Evolutionary conservation across 805 yeast genomes (phyloP), one percentile per base, ranked within the genome.

Genomic region (Teunomyces atbi): DNA sequence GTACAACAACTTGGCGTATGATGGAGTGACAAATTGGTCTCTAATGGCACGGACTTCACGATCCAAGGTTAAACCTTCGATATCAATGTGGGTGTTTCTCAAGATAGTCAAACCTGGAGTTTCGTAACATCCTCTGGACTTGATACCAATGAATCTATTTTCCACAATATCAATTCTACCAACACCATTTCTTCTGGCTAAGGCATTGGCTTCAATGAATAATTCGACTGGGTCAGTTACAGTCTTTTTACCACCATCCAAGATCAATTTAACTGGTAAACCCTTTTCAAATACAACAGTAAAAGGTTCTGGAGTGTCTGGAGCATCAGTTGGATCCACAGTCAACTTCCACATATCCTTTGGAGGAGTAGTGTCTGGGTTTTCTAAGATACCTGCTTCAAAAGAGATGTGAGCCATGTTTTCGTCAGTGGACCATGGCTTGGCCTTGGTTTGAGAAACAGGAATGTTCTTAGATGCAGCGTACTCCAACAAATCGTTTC

Each of bases 401-500:
- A 88, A 94, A 33, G 98, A 92, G 69, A 94, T 94, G 74, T 94
- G 99, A 40, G 98, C 99, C 83, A 92, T 77, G 81, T 94, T 94
- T 77, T 94, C 99, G 69, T 94, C 99, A 48, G 99, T 94, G 30
- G 98, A 91, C 99, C 99, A 94, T 59, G 99, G 99, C 78, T 94
- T 94, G 55, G 98, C 89, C 73, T 90, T 90, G 57, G 99, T 94
- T 78, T 94, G 99, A 42, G 95, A 78, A 48, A 94, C 99, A 54
- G 95, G 96, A 58, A 94, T 94, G 60, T 79, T 82, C 80, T 94
- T 94, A 59, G 80, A 81, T 46, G 87, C 94, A 53, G 99, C 96
- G 68, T 94, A 94, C 38, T 87, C 96, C 62, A 94, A 80, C 65
- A 94, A 77, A 67, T 90, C 99, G 61, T 89, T 88, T 82, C 99